A percentile compares a stretch with the other conserved stretches of the same genome.
These are phyloP conservation scores for Lyophyllum shimeji DNA, from an alignment of 768 basidiomycete genomes.

Conservation along the genomic window DNA sequence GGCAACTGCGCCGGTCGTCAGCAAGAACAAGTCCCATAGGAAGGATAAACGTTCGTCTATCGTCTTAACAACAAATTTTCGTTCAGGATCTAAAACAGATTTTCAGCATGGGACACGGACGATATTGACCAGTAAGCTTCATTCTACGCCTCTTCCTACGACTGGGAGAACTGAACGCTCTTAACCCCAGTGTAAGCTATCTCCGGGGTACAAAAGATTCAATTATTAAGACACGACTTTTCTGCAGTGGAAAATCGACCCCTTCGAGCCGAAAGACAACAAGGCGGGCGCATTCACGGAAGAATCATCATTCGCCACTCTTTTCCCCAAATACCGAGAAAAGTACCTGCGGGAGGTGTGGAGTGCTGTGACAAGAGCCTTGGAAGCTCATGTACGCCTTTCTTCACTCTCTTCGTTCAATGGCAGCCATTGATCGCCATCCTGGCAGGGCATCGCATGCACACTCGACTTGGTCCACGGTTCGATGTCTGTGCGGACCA, in stretches of 20 bases:
- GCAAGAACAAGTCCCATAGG: conserved; percentile 86
- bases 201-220: neutral
- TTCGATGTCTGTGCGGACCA: conserved; percentile 96
- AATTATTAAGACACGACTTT: neutral
- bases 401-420: neutral
- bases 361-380: conserved; percentile 82
- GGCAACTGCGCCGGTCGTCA: conserved; percentile 44
- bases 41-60: conserved; percentile 87
- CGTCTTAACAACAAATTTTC: neutral
- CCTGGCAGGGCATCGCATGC: conserved; percentile 80
- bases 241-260: conserved; percentile 82
- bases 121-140: conserved; percentile 92
- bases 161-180: conserved; percentile 6
- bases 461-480: conserved; percentile 95
- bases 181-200: conserved; percentile 42
- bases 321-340: conserved; percentile 98
- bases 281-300: conserved; percentile 84
- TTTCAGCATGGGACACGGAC: conserved; percentile 95
- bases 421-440: neutral
- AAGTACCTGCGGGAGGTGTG: conserved; percentile 94
- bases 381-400: conserved; percentile 72
- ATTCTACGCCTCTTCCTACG: conserved; percentile 1
- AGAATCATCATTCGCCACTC: conserved; percentile 96
- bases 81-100: conserved; percentile 16
- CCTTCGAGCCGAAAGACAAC: conserved; percentile 75